Percentiles rank a stretch among this genome's conserved stretches.
Evolutionary conservation across 2,329 filamentous ascomycete species (phyloP).

Genomic region (Basipetospora chlamydospora): DNA sequence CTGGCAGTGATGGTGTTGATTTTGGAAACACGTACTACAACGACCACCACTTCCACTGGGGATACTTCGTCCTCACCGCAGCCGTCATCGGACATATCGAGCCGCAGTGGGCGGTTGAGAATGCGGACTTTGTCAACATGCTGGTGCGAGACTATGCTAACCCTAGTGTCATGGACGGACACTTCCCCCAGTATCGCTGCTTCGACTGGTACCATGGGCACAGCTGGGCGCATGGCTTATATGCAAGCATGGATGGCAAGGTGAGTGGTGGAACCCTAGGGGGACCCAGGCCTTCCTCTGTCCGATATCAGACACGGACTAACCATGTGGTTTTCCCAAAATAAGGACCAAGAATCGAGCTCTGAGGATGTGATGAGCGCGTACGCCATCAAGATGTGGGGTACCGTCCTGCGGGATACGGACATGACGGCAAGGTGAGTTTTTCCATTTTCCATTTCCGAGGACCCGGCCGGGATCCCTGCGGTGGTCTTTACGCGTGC

Average conservation of each 20-base stretch:
- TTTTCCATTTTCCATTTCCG: too few species aligned
- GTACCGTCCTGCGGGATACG: conserved; percentile 55
- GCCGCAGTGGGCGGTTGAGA: conserved; percentile 49
- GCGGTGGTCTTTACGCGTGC: conserved; percentile 6
- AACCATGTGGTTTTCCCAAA: too few species aligned
- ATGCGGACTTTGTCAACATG: conserved; percentile 68
- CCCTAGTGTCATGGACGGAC: conserved; percentile 51
- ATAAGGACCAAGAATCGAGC: conserved; percentile 62
- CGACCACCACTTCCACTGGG: conserved; percentile 63
- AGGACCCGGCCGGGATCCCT: too few species aligned
- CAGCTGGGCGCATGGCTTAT: conserved; percentile 77
- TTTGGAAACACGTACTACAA: conserved; percentile 87
- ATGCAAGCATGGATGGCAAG: conserved; percentile 58
- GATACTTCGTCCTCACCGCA: conserved; percentile 79
- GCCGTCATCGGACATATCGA: conserved; percentile 73
- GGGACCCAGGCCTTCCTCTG: too few species aligned
- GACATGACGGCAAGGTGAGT: conserved; percentile 60
- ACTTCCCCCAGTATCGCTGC: conserved; percentile 67
- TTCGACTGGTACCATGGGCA: conserved; percentile 97
- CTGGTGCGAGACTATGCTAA: conserved; percentile 76
- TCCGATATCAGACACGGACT: too few species aligned
- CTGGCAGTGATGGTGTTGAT: conserved; percentile 55
- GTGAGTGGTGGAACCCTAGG: too few species aligned
- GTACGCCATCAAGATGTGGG: conserved; percentile 93
- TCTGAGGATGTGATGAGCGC: conserved; percentile 81